Evolutionary conservation across 208 protist genomes (phyloP).

Genomic region (Acanthamoeba divionensis): DNA sequence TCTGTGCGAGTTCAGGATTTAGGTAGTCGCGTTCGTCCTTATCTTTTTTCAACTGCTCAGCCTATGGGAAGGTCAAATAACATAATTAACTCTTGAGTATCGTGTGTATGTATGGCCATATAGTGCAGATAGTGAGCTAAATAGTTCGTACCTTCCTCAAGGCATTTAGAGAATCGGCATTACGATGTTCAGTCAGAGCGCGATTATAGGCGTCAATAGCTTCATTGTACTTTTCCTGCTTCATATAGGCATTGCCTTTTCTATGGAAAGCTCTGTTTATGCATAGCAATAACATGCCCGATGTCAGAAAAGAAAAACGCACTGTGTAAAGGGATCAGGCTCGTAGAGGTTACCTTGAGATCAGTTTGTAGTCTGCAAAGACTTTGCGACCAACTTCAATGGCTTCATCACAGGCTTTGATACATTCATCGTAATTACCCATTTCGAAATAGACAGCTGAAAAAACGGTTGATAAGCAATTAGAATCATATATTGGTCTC

Average conservation of each 20-base stretch:
- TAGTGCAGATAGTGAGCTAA: neutral
- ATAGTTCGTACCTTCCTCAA: neutral
- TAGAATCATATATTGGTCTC: neutral
- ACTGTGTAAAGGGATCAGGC: neutral
- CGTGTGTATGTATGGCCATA: neutral
- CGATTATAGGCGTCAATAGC: conserved; percentile 87
- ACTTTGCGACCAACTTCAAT: conserved; percentile 75
- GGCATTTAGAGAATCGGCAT: conserved; percentile 81
- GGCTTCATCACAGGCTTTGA: conserved; percentile 87
- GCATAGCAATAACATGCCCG: neutral
- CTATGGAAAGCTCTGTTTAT: conserved; percentile 85
- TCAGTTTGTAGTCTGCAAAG: conserved; percentile 89
- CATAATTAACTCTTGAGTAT: neutral
- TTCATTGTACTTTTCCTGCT: conserved; percentile 93
- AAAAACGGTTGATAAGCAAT: neutral
- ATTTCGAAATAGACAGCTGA: conserved; percentile 92
- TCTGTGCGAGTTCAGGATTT: conserved; percentile 84
- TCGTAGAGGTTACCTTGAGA: conserved; percentile 77
- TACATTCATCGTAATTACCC: conserved; percentile 89
- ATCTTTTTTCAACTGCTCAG: conserved; percentile 53
- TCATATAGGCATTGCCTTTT: conserved; percentile 89
- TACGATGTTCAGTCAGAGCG: conserved; percentile 90
- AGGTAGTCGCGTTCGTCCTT: conserved; percentile 88
- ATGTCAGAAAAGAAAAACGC: conserved; percentile 77
- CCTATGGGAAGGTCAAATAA: neutral